Base-by-base conservation (phyloP, 495 filamentous ascomycete genomes). In the Filosporella fistucella region DNA sequence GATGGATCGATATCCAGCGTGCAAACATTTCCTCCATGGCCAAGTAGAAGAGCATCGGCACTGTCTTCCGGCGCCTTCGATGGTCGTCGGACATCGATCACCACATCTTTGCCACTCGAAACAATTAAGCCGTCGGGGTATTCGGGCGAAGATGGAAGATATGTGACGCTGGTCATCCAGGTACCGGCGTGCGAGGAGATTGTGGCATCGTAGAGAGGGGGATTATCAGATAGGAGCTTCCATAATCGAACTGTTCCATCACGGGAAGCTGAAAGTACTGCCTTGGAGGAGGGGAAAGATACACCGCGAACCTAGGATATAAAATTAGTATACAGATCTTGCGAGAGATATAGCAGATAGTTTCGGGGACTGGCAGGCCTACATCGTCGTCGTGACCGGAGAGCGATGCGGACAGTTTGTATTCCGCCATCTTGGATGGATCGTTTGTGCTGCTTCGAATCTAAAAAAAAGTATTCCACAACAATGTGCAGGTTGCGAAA, bases 201-300 rank as follows among this genome's bases (percentile, higher is more conserved):
- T 2, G 78, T 82, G 54, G 78, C 76, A 55, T 95, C 89, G 59
- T 84, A 96, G 14, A 68, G 64, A 10, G 86, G 85, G 32, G 80
- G 89, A 40, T 71, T 76, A 49, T 74, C 67, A 12, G 79, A 71
- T 34, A 81, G 70, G 33, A 67, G 66, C 54, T 82, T 88, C 94
- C 94, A 99, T 36, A 88, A 63, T 26, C 90, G 83, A 30, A 95
- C 91, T 3, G 90, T 95, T 45, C 81, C 81, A 74, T 97, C 94
- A 64, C 94, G 78, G 44, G 91, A 96, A 17, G 88, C 87, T 11
- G 93, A 95, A 47, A 94, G 63, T 24, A 95, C 68, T 39, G 80
- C 67, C 52, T 86, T 80, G 46, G 86, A 69, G 37, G 73, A 70
- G 13, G 91, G 88, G 60, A 93, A 97, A 61, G 70, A 71, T 53